Percentiles rank a stretch among this genome's conserved stretches.
Evolutionary conservation across 345 rosid species (phyloP).

Genomic region (Dipteronia sinensis): DNA sequence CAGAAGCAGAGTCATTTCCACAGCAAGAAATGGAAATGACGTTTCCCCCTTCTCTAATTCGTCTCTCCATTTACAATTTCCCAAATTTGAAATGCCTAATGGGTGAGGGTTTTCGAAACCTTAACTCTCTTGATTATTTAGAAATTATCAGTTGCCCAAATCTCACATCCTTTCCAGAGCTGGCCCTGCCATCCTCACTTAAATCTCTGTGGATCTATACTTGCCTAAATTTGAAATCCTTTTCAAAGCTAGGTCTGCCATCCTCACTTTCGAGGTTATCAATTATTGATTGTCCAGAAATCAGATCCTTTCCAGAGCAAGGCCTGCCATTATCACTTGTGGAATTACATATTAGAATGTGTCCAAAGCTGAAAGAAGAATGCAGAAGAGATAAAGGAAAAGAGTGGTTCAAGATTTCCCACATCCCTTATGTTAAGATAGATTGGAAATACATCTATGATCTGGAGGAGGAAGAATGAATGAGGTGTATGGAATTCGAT

Average conservation of each 20-base stretch:
- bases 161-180: constrained; percentile 7
- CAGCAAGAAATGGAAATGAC: too few species aligned
- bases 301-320: too few species aligned
- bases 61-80: not conserved
- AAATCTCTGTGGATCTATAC: not conserved
- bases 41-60: too few species aligned
- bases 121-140: too few species aligned
- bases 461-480: too few species aligned
- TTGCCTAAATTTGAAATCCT: not conserved
- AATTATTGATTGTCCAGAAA: not conserved
- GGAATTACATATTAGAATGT: not conserved
- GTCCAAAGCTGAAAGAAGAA: constrained; percentile 15
- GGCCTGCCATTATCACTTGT: too few species aligned
- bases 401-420: constrained; percentile 27
- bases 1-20: not conserved
- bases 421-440: constrained; percentile 3
- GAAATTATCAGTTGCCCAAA: not conserved
- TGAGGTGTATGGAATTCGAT: too few species aligned
- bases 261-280: not conserved
- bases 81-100: too few species aligned
- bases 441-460: not conserved
- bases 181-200: not conserved
- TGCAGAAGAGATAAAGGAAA: not conserved
- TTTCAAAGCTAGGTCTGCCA: not conserved
- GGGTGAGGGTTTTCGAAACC: too few species aligned